Base-by-base conservation (phyloP, 495 filamentous ascomycete genomes). In the Aspergillus conjunctus region DNA sequence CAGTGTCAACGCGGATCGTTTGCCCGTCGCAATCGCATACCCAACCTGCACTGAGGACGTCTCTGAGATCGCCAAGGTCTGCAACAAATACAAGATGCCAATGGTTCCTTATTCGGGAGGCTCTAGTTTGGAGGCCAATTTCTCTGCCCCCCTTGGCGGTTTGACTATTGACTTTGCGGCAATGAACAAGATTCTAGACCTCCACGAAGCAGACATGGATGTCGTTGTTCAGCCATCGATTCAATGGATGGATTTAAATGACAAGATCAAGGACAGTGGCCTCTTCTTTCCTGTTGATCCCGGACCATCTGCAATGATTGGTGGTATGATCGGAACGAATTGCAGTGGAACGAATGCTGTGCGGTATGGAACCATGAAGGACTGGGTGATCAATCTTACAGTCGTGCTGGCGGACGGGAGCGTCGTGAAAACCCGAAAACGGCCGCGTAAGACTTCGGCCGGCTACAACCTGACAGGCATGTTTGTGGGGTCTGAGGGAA, bases 341-440 rank as follows among this genome's bases (percentile, higher is more conserved):
- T 97, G 93, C 80, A 89, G 85, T 60, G 93, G 93, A 34, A 98
- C 93, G 32, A 97, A 98, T 72, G 88, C 93, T 15, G 92, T 95
- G 67, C 82, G 91, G 22, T 98, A 97, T 70, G 93, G 93, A 1
- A 96, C 93, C 0, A 98, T 97, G 93, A 87, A 91, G 62, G 93
- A 98, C 67, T 97, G 93, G 92, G 93, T 97, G 0, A 77, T 97
- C 26, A 88, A 85, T 49, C 77, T 98, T 22, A 98, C 93, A 0
- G 91, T 96, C 11, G 94, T 98, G 0, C 79, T 97, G 43, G 93
- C 93, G 4, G 92, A 98, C 71, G 93, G 94, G 44, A 91, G 88
- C 7, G 77, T 97, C 33, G 91, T 98, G 71, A 96, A 95, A 75
- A 97, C 93, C 5, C 69, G 77, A 26, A 71, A 67, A 67, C 75